phyloP scores from a whole-genome alignment of 139 green algal species.

The Chlorella sp. region DNA sequence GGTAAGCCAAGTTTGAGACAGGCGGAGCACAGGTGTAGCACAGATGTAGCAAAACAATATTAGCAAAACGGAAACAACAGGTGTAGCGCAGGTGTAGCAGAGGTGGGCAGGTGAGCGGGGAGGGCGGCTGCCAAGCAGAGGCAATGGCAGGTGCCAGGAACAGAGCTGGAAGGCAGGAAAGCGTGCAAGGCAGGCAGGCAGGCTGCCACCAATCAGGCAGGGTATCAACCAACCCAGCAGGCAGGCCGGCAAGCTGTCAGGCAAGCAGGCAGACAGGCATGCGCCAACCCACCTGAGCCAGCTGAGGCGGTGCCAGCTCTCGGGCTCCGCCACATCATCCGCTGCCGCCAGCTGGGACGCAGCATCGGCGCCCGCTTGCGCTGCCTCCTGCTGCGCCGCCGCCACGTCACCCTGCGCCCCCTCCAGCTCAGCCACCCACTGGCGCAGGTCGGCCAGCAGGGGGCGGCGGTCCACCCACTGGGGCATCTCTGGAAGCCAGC shows the following conservation, averaged over 20 bases:
- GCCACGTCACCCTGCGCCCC: neutral
- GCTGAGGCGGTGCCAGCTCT: constrained; percentile 11
- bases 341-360: neutral
- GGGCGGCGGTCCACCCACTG: neutral
- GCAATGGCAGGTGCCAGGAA: neutral
- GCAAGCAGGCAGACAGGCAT: neutral
- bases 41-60: no score
- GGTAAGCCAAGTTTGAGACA: no score
- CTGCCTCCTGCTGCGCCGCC: neutral
- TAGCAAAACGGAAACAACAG: no score
- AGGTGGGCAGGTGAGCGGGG: neutral
- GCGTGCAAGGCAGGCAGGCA: neutral
- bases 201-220: neutral
- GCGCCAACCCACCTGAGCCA: neutral
- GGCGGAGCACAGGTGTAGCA: no score
- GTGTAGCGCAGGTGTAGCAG: no score
- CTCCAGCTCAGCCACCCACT: neutral
- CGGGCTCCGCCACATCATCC: neutral
- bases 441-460: neutral
- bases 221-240: neutral
- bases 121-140: no score
- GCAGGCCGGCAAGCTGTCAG: neutral
- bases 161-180: no score
- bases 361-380: neutral
- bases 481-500: constrained; percentile 23